Conservation (phyloP, 192 early-diverging fungal species). For the Diversispora epigaea region DNA sequence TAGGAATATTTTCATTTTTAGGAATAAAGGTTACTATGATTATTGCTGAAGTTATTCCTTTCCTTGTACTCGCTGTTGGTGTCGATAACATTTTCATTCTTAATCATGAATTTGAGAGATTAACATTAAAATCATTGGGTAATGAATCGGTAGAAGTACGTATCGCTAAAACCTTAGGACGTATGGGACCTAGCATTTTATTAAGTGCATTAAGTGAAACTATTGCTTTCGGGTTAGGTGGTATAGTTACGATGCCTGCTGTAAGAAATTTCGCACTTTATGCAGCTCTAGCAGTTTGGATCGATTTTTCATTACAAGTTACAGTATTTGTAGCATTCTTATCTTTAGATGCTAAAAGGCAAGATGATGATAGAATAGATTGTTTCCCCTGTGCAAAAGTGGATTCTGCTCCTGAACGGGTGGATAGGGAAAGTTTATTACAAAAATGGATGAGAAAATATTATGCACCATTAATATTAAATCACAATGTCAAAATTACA, state of each 20-base stretch:
- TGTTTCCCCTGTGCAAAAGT: slow-evolving; percentile 55
- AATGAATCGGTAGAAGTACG: slow-evolving; percentile 57
- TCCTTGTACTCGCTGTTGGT: slow-evolving; percentile 65
- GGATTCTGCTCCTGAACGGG: slow-evolving; percentile 41
- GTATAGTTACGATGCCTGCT: slow-evolving; percentile 65
- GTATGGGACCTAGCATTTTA: slow-evolving; percentile 63
- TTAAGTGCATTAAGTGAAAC: slow-evolving; percentile 61
- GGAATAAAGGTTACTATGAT: slow-evolving; percentile 65
- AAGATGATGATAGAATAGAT: slow-evolving; percentile 53
- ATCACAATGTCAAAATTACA: slow-evolving; percentile 42
- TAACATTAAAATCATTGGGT: slow-evolving; percentile 39
- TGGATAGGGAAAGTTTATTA: slow-evolving; percentile 50
- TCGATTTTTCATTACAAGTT: slow-evolving; percentile 64
- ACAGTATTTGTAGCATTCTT: slow-evolving; percentile 63
- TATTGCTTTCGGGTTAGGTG: slow-evolving; percentile 62
- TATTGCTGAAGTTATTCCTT: slow-evolving; percentile 70
- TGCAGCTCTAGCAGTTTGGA: slow-evolving; percentile 63
- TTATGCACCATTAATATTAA: slow-evolving; percentile 55
- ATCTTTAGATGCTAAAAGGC: slow-evolving; percentile 54
- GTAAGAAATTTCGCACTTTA: slow-evolving; percentile 68
- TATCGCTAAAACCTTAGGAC: slow-evolving; percentile 55
- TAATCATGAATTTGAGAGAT: slow-evolving; percentile 59
- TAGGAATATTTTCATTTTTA: slow-evolving; percentile 60
- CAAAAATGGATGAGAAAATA: slow-evolving; percentile 48
- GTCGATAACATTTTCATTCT: slow-evolving; percentile 72